phyloP scores from a whole-genome alignment of 306 rosid genomes.

The Rubus parviflorus region DNA sequence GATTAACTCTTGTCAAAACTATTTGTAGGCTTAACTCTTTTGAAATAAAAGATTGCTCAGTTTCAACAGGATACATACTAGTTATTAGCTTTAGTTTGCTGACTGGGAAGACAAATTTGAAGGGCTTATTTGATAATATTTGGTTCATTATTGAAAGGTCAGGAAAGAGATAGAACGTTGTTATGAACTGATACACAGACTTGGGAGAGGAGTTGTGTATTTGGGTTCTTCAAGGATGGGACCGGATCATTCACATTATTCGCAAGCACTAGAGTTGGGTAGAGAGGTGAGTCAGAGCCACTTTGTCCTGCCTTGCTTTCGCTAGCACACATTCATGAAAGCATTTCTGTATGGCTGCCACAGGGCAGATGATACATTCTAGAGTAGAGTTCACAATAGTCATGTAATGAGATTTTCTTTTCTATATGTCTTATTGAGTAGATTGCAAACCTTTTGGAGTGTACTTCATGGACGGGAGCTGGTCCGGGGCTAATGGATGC shows the following conservation, averaged over 20 bases:
- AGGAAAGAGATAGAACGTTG: conserved; percentile 73
- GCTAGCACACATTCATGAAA: not conserved
- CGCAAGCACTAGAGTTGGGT: conserved; percentile 61
- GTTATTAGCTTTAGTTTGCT: not conserved
- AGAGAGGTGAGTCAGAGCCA: conserved; percentile 66
- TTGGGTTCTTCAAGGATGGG: conserved; percentile 91
- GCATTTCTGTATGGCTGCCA: not conserved
- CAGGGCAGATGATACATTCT: not conserved
- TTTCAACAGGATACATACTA: not conserved
- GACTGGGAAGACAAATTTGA: not conserved
- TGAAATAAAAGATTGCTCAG: not conserved
- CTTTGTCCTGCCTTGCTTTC: not conserved
- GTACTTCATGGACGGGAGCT: conserved; percentile 90
- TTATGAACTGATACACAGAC: conserved; percentile 75
- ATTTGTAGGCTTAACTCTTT: not conserved
- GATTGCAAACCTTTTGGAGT: conserved; percentile 78
- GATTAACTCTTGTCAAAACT: not conserved
- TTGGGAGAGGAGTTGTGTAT: conserved; percentile 84
- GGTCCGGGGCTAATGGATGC: conserved; percentile 99
- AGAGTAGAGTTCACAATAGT: too few relatives aligned
- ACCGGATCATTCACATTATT: conserved; percentile 67
- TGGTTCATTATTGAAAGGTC: conserved; percentile 48
- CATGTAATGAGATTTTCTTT: conserved; percentile 1
- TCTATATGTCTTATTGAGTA: conserved; percentile 25
- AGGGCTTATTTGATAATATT: conserved; percentile 7